Conservation (phyloP, 306 rosid species). For the Quercus agrifolia region DNA sequence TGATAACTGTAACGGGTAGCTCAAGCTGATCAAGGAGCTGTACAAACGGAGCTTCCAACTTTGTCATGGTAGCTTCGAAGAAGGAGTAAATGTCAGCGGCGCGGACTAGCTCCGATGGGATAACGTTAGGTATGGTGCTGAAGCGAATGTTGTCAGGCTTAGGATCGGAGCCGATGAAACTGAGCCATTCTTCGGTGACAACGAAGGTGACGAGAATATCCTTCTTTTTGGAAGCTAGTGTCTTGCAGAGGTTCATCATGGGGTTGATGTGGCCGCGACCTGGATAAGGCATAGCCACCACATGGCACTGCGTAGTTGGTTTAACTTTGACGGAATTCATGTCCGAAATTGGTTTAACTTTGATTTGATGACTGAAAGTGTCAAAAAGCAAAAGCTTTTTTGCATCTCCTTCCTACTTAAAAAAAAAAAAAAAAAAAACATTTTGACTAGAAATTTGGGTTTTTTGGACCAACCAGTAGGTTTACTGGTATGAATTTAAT, state of each 20-base stretch:
- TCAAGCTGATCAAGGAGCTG: conserved; percentile 27
- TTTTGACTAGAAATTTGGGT: no score
- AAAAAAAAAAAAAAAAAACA: no score
- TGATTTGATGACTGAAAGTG: no score
- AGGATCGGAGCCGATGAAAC: conserved; percentile 13
- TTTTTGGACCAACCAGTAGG: no score
- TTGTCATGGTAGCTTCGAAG: background rate
- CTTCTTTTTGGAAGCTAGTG: background rate
- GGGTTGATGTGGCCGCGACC: conserved; percentile 50
- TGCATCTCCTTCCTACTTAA: no score
- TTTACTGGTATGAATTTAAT: no score
- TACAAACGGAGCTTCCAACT: conserved; percentile 22
- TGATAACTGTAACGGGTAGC: conserved; percentile 23
- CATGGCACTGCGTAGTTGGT: background rate
- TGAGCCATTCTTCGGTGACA: conserved; percentile 31
- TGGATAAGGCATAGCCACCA: conserved; percentile 42
- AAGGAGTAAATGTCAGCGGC: conserved; percentile 12
- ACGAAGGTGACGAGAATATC: conserved; percentile 11
- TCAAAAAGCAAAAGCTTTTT: no score
- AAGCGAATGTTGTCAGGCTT: conserved; percentile 28
- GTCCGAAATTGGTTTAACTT: background rate
- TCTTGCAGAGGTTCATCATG: conserved; percentile 37
- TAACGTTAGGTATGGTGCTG: conserved; percentile 31
- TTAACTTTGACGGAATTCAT: background rate
- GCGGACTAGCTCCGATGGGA: conserved; percentile 19